A percentile compares a stretch with the other conserved stretches of the same genome.
phyloP scores from a whole-genome alignment of 2,329 filamentous ascomycete genomes.

The Zasmidium angulare region DNA sequence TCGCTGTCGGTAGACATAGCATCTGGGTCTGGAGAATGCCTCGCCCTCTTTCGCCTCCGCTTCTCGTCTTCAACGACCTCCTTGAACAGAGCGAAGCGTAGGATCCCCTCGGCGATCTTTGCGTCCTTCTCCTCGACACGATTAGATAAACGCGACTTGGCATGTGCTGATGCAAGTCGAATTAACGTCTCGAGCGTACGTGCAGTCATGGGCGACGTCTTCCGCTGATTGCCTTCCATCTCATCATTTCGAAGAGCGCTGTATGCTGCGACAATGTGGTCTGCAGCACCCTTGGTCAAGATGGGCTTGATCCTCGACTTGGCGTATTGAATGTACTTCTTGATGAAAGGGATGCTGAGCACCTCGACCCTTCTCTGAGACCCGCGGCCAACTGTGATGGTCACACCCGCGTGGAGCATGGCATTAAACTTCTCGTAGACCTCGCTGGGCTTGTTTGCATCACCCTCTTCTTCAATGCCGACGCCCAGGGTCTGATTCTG shows the following conservation, averaged over 20 bases:
- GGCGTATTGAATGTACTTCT: constrained; percentile 99
- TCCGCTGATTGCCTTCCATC: constrained; percentile 87
- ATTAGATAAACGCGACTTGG: constrained; percentile 84
- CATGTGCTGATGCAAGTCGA: constrained; percentile 92
- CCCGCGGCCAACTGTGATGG: constrained; percentile 70
- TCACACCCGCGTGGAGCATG: constrained; percentile 92
- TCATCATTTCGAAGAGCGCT: constrained; percentile 93
- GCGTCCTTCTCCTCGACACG: constrained; percentile 89
- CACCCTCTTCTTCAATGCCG: constrained; percentile 72
- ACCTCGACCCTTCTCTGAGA: constrained; percentile 78
- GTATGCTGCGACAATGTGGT: constrained; percentile 88
- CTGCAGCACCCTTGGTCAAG: constrained; percentile 84
- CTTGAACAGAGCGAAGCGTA: constrained; percentile 95
- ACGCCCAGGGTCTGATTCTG: constrained; percentile 81
- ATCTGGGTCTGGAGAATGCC: constrained; percentile 57
- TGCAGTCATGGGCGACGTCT: constrained; percentile 92
- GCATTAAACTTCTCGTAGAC: constrained; percentile 96
- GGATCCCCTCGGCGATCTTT: constrained; percentile 79
- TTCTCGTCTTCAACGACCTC: constrained; percentile 80
- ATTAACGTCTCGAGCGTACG: constrained; percentile 98
- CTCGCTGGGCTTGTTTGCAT: constrained; percentile 72
- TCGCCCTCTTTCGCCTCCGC: constrained; percentile 78
- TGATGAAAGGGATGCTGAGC: constrained; percentile 94
- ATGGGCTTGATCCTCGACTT: constrained; percentile 89
- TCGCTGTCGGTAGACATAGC: constrained; percentile 57